Evolutionary conservation across 768 basidiomycete genomes (phyloP).

Genomic region (Lentinus brumalis): DNA sequence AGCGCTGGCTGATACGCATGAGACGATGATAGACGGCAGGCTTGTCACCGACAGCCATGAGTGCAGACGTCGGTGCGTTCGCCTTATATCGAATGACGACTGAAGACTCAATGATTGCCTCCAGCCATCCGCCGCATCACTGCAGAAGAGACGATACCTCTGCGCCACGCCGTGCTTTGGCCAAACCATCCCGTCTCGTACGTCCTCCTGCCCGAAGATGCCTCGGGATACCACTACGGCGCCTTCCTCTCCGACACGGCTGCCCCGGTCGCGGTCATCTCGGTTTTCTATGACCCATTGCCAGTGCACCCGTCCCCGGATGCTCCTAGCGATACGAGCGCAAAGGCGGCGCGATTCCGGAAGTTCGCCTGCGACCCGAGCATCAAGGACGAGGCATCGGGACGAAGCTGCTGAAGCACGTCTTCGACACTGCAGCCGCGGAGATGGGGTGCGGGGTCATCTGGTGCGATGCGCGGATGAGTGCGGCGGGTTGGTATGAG

Average conservation of each 20-base stretch:
- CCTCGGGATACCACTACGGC: constrained; percentile 53
- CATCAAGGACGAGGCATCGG: constrained; percentile 58
- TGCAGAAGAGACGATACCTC: constrained; percentile 45
- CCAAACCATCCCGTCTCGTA: constrained; percentile 49
- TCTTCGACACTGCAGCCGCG: constrained; percentile 40
- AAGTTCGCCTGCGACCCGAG: constrained; percentile 61
- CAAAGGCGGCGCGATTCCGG: constrained; percentile 47
- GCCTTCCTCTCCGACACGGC: constrained; percentile 45
- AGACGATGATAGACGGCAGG: no score
- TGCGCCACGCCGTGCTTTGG: constrained; percentile 63
- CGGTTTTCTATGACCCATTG: constrained; percentile 51
- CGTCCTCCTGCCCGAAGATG: constrained; percentile 55
- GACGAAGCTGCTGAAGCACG: constrained; percentile 46
- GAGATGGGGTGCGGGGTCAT: constrained; percentile 43
- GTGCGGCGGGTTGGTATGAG: constrained; percentile 51
- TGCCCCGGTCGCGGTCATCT: constrained; percentile 54
- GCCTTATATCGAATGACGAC: no score
- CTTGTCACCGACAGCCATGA: no score
- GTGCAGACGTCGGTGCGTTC: no score
- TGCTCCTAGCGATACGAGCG: neutral
- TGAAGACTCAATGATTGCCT: neutral
- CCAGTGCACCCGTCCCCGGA: constrained; percentile 28
- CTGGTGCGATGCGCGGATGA: constrained; percentile 61
- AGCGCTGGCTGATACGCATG: no score
- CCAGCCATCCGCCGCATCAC: constrained; percentile 35